Evolutionary conservation across 108 stramenopile genomes (phyloP).

Genomic region (Parietichytrium sp.): DNA sequence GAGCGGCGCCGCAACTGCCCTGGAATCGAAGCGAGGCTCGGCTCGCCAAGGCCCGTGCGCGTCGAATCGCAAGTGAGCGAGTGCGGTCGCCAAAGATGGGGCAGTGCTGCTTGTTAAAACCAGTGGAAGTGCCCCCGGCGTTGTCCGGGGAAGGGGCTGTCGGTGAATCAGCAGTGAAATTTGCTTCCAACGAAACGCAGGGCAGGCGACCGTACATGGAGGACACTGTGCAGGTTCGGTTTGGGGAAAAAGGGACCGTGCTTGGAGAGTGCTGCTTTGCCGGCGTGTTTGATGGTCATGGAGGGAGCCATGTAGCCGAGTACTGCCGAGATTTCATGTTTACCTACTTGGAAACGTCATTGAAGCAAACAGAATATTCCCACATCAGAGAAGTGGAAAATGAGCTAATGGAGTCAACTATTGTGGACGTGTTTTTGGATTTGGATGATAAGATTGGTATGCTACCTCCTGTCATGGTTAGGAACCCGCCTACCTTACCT

Average conservation of each 20-base stretch:
- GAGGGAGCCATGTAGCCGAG: conserved; percentile 27
- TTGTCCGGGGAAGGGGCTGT: background rate
- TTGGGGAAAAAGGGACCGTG: background rate
- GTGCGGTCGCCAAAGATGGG: too few relatives aligned
- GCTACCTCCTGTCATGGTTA: background rate
- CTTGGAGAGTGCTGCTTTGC: background rate
- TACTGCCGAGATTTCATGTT: background rate
- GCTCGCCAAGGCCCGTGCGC: too few relatives aligned
- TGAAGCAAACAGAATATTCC: too few relatives aligned
- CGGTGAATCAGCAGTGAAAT: background rate
- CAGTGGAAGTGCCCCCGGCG: background rate
- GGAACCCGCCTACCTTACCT: background rate
- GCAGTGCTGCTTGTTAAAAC: too few relatives aligned
- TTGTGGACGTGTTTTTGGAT: background rate
- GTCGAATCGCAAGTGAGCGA: too few relatives aligned
- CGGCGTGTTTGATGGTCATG: conserved; percentile 24
- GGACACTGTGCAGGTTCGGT: background rate
- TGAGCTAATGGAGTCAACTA: background rate
- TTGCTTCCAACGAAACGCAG: background rate
- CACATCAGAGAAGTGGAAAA: background rate
- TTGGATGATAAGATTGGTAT: background rate
- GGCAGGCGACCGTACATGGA: conserved; percentile 16
- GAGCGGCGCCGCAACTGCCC: too few relatives aligned
- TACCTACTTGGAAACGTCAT: background rate
- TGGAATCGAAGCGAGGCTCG: too few relatives aligned